Evolutionary conservation across 306 rosid genomes (phyloP).

Genomic region (Rosa multiflora): DNA sequence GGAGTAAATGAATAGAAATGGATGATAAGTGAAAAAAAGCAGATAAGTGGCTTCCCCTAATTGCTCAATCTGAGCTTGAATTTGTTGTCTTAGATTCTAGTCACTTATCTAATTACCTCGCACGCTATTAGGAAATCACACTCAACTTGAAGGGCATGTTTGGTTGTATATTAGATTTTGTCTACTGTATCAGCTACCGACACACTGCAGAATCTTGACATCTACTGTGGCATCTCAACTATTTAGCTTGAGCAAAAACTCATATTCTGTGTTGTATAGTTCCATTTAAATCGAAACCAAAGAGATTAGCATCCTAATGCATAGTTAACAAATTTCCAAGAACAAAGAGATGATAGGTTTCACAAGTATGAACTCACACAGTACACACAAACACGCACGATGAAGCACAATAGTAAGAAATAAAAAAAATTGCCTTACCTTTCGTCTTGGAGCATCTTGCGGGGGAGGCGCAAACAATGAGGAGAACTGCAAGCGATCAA

Average conservation of each 20-base stretch:
- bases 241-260: not conserved
- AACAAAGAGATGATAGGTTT: too few relatives aligned
- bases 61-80: not conserved
- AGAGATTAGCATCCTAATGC: not conserved
- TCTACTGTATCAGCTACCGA: not conserved
- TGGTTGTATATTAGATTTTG: not conserved
- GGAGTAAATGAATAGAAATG: not conserved
- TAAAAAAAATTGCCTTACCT: conserved; percentile 36
- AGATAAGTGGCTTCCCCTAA: not conserved
- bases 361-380: not conserved
- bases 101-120: not conserved
- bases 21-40: not conserved
- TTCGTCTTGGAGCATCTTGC: conserved; percentile 56
- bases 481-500: conserved; percentile 65
- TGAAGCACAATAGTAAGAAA: not conserved
- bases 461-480: conserved; percentile 95
- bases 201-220: not conserved
- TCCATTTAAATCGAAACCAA: not conserved
- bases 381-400: not conserved
- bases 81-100: not conserved
- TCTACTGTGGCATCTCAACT: not conserved
- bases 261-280: not conserved
- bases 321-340: too few relatives aligned
- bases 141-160: not conserved
- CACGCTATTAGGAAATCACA: not conserved